Percentiles rank a stretch among this genome's conserved stretches.
Conservation (phyloP, 305 asterid species). For the Nicotiana rustica region DNA sequence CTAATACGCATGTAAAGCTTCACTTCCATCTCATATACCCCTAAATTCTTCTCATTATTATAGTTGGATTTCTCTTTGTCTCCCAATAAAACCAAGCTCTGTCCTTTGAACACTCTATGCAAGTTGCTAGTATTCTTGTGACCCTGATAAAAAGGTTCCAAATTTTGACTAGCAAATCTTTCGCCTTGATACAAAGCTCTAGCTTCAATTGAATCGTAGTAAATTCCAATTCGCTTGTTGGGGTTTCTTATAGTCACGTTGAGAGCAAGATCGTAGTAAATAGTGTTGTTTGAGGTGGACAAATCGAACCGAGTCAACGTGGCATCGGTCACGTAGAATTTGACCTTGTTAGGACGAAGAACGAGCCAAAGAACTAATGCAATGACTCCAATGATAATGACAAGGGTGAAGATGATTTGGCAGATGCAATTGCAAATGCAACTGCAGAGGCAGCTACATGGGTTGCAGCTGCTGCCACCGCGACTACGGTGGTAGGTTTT, state of each 20-base stretch:
- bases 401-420: constrained; percentile 65
- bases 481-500: constrained; percentile 46
- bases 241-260: constrained; percentile 64
- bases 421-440: constrained; percentile 71
- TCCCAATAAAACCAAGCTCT: constrained; percentile 46
- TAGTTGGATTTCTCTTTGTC: constrained; percentile 47
- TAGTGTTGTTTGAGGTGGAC: constrained; percentile 44
- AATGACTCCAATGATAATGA: constrained; percentile 52
- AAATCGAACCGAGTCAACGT: constrained; percentile 53
- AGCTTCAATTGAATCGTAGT: constrained; percentile 65
- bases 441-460: constrained; percentile 66
- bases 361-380: constrained; percentile 60
- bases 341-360: constrained; percentile 78
- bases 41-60: constrained; percentile 43
- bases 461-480: constrained; percentile 72
- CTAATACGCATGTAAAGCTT: constrained; percentile 54
- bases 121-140: constrained; percentile 37
- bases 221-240: constrained; percentile 61
- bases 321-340: constrained; percentile 60
- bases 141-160: constrained; percentile 47
- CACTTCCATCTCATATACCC: constrained; percentile 57
- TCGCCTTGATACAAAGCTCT: constrained; percentile 58
- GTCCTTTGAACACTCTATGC: constrained; percentile 41
- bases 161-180: constrained; percentile 43
- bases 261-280: constrained; percentile 38